Conservation (phyloP, 139 green algal species). For the Haematococcus lacustris region DNA sequence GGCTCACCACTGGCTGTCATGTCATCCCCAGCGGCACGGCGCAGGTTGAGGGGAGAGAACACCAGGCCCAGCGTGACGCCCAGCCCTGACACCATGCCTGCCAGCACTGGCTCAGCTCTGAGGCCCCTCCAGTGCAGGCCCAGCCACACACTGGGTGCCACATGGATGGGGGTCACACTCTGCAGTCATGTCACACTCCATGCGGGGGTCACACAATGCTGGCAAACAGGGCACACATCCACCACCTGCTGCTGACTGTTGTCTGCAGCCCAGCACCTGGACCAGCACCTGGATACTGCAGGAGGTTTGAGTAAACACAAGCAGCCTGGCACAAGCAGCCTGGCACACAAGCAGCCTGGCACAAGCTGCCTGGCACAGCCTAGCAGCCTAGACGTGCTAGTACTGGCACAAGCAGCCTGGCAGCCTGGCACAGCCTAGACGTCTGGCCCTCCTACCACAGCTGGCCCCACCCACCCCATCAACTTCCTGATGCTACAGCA, state of each 20-base stretch:
- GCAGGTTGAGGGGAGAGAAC: conserved; percentile 28
- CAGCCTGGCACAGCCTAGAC: too few relatives aligned
- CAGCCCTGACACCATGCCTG: conserved; percentile 26
- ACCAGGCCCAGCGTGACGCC: conserved; percentile 30
- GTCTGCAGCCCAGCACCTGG: not conserved
- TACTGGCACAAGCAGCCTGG: too few relatives aligned
- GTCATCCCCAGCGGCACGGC: conserved; percentile 18
- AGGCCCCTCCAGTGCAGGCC: conserved; percentile 42
- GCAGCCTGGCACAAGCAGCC: too few relatives aligned
- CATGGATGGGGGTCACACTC: conserved; percentile 41
- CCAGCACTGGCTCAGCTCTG: conserved; percentile 26
- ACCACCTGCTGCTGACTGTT: not conserved
- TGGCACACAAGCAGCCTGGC: too few relatives aligned
- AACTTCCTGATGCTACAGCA: too few relatives aligned
- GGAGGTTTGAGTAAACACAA: too few relatives aligned
- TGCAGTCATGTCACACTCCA: conserved; percentile 18
- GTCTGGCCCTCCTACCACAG: too few relatives aligned
- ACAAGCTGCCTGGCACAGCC: too few relatives aligned
- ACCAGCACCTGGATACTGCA: too few relatives aligned
- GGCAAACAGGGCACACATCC: not conserved
- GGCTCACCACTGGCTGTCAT: conserved; percentile 5
- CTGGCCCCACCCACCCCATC: too few relatives aligned
- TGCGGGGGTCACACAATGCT: conserved; percentile 19
- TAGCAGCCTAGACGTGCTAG: too few relatives aligned
- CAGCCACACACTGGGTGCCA: conserved; percentile 37